A percentile compares a stretch with the other conserved stretches of the same genome.
Evolutionary conservation across 2,329 filamentous ascomycete genomes (phyloP).

Genomic region (Monilinia aucupariae): DNA sequence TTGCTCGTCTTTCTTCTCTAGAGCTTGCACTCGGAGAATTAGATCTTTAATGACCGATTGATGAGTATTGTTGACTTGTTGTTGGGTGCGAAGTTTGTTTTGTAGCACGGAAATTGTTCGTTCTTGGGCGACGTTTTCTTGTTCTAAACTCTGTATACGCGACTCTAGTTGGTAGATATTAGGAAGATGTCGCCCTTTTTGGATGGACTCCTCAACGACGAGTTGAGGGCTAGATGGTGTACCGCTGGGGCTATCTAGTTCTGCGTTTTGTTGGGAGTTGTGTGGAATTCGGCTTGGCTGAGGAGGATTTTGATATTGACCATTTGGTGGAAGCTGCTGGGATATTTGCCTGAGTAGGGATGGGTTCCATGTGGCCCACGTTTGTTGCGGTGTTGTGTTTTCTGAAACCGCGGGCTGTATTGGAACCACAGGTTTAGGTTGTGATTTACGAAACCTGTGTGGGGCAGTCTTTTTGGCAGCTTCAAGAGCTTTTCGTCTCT

Average conservation of each 20-base stretch:
- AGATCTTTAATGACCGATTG: conserved; percentile 11
- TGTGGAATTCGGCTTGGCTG: background rate
- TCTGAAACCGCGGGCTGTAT: background rate
- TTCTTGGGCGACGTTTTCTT: conserved; percentile 6
- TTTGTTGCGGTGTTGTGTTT: background rate
- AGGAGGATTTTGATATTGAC: background rate
- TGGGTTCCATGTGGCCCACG: background rate
- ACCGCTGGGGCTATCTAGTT: conserved; percentile 1
- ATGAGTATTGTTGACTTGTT: conserved; percentile 12
- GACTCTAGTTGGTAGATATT: background rate
- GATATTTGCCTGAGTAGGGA: background rate
- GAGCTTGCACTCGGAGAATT: conserved; percentile 1
- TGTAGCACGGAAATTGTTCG: background rate
- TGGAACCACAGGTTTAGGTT: background rate
- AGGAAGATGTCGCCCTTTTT: background rate
- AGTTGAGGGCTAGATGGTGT: background rate
- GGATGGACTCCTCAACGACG: background rate
- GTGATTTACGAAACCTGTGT: background rate
- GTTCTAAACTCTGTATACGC: background rate
- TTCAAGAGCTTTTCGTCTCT: conserved; percentile 5
- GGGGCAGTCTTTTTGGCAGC: background rate
- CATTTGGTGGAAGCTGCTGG: background rate
- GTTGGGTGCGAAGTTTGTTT: conserved; percentile 6
- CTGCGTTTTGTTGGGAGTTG: background rate
- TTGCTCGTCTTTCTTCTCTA: conserved; percentile 3